Percentiles rank a stretch among this genome's conserved stretches.
These are phyloP conservation scores for Asterella californica DNA, from an alignment of 225 moss, liverwort and hornwort genomes.

Conservation along the genomic window DNA sequence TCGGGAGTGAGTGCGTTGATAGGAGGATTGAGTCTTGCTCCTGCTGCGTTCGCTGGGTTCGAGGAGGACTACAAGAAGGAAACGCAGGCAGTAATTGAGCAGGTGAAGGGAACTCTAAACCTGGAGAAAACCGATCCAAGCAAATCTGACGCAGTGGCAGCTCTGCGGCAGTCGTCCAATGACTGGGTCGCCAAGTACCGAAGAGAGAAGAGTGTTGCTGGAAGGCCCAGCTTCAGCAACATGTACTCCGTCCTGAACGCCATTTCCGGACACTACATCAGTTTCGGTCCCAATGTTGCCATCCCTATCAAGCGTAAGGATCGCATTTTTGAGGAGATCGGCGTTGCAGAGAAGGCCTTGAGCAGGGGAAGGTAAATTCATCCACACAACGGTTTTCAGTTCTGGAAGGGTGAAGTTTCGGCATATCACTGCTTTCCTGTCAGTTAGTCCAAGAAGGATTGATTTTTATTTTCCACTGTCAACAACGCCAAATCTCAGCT, in stretches of 20 bases:
- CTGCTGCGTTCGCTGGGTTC: constrained; percentile 62
- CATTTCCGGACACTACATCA: constrained; percentile 86
- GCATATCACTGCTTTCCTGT: not conserved
- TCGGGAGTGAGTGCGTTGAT: constrained; percentile 31
- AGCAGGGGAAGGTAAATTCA: constrained; percentile 56
- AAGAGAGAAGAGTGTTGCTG: constrained; percentile 75
- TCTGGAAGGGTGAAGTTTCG: not conserved
- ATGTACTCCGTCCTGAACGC: constrained; percentile 97
- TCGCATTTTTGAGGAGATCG: constrained; percentile 87
- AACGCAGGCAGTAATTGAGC: constrained; percentile 82
- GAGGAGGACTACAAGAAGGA: constrained; percentile 88
- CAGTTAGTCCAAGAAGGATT: not conserved
- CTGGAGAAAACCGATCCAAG: constrained; percentile 82
- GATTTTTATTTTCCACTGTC: too few relatives aligned
- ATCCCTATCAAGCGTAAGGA: constrained; percentile 88
- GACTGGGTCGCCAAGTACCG: constrained; percentile 97
- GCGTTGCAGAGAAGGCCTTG: constrained; percentile 86
- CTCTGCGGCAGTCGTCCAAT: constrained; percentile 76
- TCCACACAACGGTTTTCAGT: not conserved
- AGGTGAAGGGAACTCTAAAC: constrained; percentile 70
- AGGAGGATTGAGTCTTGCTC: constrained; percentile 21
- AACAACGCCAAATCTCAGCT: not conserved
- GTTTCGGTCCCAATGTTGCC: constrained; percentile 83
- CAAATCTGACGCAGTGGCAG: constrained; percentile 76
- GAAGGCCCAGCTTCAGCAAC: constrained; percentile 90